Conservation (phyloP, 768 basidiomycete species). For the Neoboletus subvelutipes region DNA sequence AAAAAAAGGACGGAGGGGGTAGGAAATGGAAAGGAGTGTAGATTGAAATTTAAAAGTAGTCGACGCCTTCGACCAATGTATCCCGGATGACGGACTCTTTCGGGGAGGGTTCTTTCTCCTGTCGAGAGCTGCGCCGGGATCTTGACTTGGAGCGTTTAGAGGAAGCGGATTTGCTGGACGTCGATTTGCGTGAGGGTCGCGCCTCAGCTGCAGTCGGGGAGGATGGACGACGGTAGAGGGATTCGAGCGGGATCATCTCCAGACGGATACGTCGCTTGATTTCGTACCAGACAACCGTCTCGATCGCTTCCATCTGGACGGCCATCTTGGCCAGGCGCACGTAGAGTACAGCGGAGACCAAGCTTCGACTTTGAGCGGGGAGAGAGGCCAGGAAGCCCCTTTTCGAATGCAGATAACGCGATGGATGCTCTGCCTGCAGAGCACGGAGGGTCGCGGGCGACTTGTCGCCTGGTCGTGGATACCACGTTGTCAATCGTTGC, state of each 20-base stretch:
- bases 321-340: slow-evolving; percentile 36
- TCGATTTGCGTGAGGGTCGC: slow-evolving; percentile 4
- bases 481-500: slow-evolving; percentile 33
- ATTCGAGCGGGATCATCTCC: slow-evolving; percentile 21
- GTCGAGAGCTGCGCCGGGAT: slow-evolving; percentile 1
- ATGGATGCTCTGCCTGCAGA: slow-evolving; percentile 41
- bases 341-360: slow-evolving; percentile 35
- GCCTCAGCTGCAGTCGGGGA: background rate
- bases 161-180: background rate
- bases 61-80: slow-evolving; percentile 30
- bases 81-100: background rate
- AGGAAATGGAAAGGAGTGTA: background rate
- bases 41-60: slow-evolving; percentile 35
- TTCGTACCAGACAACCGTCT: slow-evolving; percentile 36
- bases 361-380: slow-evolving; percentile 36
- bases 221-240: slow-evolving; percentile 17
- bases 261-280: slow-evolving; percentile 33
- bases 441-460: slow-evolving; percentile 35
- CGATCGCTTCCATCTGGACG: slow-evolving; percentile 40
- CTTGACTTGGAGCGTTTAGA: slow-evolving; percentile 8
- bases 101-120: background rate
- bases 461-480: slow-evolving; percentile 23
- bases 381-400: slow-evolving; percentile 37
- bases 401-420: slow-evolving; percentile 31
- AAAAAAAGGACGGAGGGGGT: too few relatives aligned